These are phyloP conservation scores for Phialocephala subalpina DNA, from an alignment of 2,329 filamentous ascomycete genomes.

Conservation along the genomic window DNA sequence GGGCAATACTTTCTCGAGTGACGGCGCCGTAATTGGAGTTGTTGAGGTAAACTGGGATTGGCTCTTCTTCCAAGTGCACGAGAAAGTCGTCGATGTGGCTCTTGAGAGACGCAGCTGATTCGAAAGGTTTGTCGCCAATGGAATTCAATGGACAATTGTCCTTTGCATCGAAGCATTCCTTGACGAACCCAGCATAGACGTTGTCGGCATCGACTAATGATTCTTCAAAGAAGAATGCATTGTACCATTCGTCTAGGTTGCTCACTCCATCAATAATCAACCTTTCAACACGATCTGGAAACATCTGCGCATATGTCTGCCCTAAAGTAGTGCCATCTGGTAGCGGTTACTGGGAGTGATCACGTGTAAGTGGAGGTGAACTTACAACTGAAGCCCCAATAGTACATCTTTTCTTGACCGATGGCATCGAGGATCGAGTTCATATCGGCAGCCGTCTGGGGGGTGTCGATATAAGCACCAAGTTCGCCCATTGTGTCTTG, in stretches of 20 bases:
- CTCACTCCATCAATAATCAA: slow-evolving; percentile 39
- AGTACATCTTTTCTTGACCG: slow-evolving; percentile 49
- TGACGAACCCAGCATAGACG: slow-evolving; percentile 30
- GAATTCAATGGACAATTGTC: slow-evolving; percentile 28
- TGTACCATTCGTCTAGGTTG: slow-evolving; percentile 42
- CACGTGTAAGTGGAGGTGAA: neutral
- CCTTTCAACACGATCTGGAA: slow-evolving; percentile 42
- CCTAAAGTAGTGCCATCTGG: slow-evolving; percentile 49
- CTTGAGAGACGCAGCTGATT: slow-evolving; percentile 18
- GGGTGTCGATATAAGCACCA: slow-evolving; percentile 55
- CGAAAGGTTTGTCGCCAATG: slow-evolving; percentile 22
- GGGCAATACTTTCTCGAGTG: slow-evolving; percentile 27
- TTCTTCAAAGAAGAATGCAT: slow-evolving; percentile 27
- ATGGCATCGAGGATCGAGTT: slow-evolving; percentile 56
- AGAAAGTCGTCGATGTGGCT: slow-evolving; percentile 28
- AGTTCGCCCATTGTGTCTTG: slow-evolving; percentile 54
- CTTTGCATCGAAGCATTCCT: slow-evolving; percentile 34
- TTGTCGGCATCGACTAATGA: slow-evolving; percentile 33
- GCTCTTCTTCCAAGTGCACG: slow-evolving; percentile 29
- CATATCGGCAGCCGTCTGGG: slow-evolving; percentile 60
- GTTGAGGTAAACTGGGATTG: slow-evolving; percentile 36
- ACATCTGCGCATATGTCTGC: slow-evolving; percentile 50
- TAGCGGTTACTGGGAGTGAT: slow-evolving; percentile 8
- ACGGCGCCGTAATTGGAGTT: slow-evolving; percentile 33
- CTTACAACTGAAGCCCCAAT: slow-evolving; percentile 50